Base-by-base conservation (phyloP, 202 grass and related monocot species). In the Brachypodium distachyon region DNA sequence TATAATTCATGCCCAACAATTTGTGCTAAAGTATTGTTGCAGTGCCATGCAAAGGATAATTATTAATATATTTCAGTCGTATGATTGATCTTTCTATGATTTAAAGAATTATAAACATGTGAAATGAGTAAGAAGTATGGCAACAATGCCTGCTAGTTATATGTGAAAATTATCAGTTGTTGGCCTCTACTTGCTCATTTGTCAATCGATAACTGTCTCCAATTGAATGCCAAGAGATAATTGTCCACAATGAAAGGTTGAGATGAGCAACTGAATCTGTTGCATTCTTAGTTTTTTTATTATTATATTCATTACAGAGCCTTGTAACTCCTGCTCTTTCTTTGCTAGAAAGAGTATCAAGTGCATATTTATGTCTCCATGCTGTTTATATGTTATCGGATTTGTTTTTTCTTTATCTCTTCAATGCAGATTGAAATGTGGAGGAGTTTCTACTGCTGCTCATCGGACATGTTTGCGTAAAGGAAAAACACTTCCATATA, bases 401-500 rank as follows among this genome's bases (percentile, higher is more conserved):
- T 57, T 53, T 62, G 1, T 71, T 63, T 18, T 80, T n/a, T n/a
- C n/a, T n/a, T n/a, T n/a, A n/a, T n/a, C 12, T 12, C 53, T 76
- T 58, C 9, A 34, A 26, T 87, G 87, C 77, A 99, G 96, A 77
- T 91, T 96, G 82, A 99, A 99, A 93, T 96, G 96, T 1, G 89
- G 92, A n/a, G 41, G 96, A 99, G 62, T 99, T 99, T 32, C 50
- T 99, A 11, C 62, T 99, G 74, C 62, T 99, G 73, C 86, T 99
- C 56, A 92, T 99, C 31, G 96, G 92, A 1, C 87, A 96, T 85
- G 87, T 99, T 60, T 90, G 89, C 68, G 82, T 63, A 67, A 95
- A 61, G 41, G 96, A n/a, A 99, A 83, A 99, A 83, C 67, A 89
- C 92, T 70, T 92, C 92, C 48, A 87, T 99, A 86, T 80, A 87